These are phyloP conservation scores for Dendrobium catenatum DNA, from an alignment of 106 monocot species.

Conservation along the genomic window DNA sequence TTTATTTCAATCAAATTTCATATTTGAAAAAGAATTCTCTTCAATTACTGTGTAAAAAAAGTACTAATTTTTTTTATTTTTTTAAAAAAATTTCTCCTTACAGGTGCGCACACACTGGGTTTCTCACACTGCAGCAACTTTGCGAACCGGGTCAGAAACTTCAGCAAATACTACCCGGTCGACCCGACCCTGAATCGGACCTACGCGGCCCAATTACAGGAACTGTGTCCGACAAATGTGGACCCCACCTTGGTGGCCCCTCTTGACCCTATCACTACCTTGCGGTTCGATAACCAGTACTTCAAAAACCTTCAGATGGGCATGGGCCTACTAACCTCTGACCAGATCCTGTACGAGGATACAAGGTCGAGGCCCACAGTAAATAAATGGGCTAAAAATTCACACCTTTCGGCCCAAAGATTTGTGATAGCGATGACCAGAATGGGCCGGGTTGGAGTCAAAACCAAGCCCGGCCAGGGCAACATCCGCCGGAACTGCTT, in stretches of 20 bases:
- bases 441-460: conserved; percentile 70
- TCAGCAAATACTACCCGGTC: conserved; percentile 16
- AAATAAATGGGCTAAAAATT: conserved; percentile 39
- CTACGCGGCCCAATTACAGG: conserved; percentile 49
- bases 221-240: conserved; percentile 35
- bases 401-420: conserved; percentile 29
- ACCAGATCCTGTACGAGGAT: conserved; percentile 60
- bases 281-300: conserved; percentile 69
- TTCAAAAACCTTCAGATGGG: conserved; percentile 61
- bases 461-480: conserved; percentile 39
- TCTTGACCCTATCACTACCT: conserved; percentile 59
- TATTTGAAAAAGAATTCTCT: no score
- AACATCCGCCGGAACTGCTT: conserved; percentile 56
- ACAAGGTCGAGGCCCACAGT: conserved; percentile 47
- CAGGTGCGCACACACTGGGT: conserved; percentile 74
- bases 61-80: neutral
- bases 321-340: conserved; percentile 66
- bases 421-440: conserved; percentile 59
- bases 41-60: no score
- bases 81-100: neutral
- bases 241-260: conserved; percentile 39
- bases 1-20: no score
- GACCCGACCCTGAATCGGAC: conserved; percentile 59
- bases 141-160: conserved; percentile 45
- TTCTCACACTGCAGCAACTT: conserved; percentile 68